Evolutionary conservation across 1,284 basidiomycete species (phyloP).

Genomic region (Heterobasidion occidentale): DNA sequence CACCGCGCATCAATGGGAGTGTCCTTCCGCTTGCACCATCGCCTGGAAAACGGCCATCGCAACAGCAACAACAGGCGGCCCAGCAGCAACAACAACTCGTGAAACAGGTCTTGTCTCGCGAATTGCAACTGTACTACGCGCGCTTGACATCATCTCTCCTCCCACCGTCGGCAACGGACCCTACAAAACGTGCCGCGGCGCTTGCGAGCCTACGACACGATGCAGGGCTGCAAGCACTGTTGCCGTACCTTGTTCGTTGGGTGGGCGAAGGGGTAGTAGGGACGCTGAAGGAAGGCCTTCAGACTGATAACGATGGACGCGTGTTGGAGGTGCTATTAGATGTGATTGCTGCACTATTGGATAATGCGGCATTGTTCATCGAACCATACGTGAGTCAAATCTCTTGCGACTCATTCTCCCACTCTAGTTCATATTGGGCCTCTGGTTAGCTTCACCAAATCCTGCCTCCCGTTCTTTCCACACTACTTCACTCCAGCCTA

Average conservation of each 20-base stretch:
- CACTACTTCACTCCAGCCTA: constrained; percentile 81
- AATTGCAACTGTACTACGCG: constrained; percentile 93
- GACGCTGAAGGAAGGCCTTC: constrained; percentile 50
- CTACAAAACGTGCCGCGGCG: constrained; percentile 75
- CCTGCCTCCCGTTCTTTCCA: constrained; percentile 87
- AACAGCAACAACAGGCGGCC: constrained; percentile 31
- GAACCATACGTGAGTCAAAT: constrained; percentile 85
- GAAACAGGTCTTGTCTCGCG: constrained; percentile 90
- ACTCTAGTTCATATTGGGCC: constrained; percentile 1
- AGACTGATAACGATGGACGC: constrained; percentile 55
- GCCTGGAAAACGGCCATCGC: constrained; percentile 23
- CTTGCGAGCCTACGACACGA: constrained; percentile 85
- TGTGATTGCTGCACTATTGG: constrained; percentile 74
- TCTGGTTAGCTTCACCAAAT: constrained; percentile 82
- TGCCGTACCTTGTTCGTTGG: constrained; percentile 95
- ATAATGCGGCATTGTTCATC: constrained; percentile 86
- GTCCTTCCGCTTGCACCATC: constrained; percentile 26
- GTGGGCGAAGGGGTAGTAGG: constrained; percentile 82
- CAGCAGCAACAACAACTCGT: constrained; percentile 57
- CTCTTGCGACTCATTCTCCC: background rate
- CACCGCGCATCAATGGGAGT: constrained; percentile 2
- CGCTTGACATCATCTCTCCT: constrained; percentile 84
- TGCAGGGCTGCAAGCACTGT: constrained; percentile 87
- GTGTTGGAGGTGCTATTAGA: constrained; percentile 76
- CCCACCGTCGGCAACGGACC: constrained; percentile 46